Evolutionary conservation across 371 early-diverging fungal species (phyloP), one percentile per base, ranked within the genome.

Genomic region (Coemansia sp.): DNA sequence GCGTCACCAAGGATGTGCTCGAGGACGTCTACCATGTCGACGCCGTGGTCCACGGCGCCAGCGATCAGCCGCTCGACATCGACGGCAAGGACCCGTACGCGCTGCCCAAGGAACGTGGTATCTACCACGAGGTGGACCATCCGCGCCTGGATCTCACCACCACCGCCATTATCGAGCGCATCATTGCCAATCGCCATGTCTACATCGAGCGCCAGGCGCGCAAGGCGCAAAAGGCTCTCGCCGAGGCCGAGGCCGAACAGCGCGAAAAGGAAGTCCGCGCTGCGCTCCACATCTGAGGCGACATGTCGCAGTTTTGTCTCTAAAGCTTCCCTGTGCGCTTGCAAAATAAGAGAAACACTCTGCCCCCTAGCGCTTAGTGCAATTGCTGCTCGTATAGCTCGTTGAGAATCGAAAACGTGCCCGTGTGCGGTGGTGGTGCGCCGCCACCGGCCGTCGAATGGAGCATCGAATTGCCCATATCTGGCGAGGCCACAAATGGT

Each of bases 81-180:
- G 86, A 90, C 67, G 91, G 89, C 46, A 68, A 64, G 40, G 92
- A 95, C 71, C 93, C 94, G n/a, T 94, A 94, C 77, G 81, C 74
- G 79, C 70, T 92, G 53, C 88, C 93, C 62, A 92, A 88, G 75
- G 61, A 83, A 52, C 78, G 83, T 24, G 88, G 84, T 46, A 89
- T 94, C 58, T 93, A 88, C 72, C 75, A 67, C 39, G 88, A 89
- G 72, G 86, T 94, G 47, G 86, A 87, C 38, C 88, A 90, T 44
- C 87, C 89, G 31, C 80, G 83, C 40, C 82, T 86, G 49, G 83
- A 87, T 53, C 81, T 94, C 54, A 92, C 94, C 10, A 94, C 95
- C 16, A 84, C 88, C 42, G 82, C 85, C 3, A 93, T 96, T 59
- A 90, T 96, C 66, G 81, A 86, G 55, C 87, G 97, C 59, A 94